These are phyloP conservation scores for Baudoinia panamericana DNA, from an alignment of 495 filamentous ascomycete genomes.

Conservation along the genomic window DNA sequence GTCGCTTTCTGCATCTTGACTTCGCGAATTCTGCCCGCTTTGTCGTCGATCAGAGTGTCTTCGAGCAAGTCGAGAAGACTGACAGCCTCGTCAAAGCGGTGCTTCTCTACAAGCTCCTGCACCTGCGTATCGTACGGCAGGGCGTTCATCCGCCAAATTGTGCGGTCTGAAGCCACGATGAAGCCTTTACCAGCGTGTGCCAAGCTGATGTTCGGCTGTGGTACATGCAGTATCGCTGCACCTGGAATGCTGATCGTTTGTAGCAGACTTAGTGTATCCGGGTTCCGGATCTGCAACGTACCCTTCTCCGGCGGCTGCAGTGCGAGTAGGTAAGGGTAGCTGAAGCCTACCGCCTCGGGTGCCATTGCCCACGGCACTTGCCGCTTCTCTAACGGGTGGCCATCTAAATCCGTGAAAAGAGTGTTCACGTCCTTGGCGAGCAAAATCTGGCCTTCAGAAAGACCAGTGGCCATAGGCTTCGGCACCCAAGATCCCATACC, in stretches of 20 bases:
- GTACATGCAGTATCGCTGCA: conserved; percentile 78
- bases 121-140: conserved; percentile 87
- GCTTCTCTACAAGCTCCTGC: conserved; percentile 63
- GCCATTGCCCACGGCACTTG: conserved; percentile 85
- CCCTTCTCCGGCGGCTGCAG: conserved; percentile 77
- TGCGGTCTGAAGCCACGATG: conserved; percentile 73
- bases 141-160: conserved; percentile 92
- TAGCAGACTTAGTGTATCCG: conserved; percentile 72
- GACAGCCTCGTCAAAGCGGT: conserved; percentile 79
- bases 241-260: conserved; percentile 71
- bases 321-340: conserved; percentile 86
- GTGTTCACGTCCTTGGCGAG: conserved; percentile 94
- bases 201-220: conserved; percentile 80
- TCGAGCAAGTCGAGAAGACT: conserved; percentile 80
- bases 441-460: conserved; percentile 71
- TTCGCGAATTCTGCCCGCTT: conserved; percentile 62
- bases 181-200: conserved; percentile 93
- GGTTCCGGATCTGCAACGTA: conserved; percentile 79
- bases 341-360: conserved; percentile 83
- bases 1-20: conserved; percentile 87
- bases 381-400: conserved; percentile 66
- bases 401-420: conserved; percentile 72
- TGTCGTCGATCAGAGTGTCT: conserved; percentile 77
- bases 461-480: conserved; percentile 70
- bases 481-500: conserved; percentile 82